These are phyloP conservation scores for Pythium coloratum DNA, from an alignment of 352 stramenopile species.

Conservation along the genomic window DNA sequence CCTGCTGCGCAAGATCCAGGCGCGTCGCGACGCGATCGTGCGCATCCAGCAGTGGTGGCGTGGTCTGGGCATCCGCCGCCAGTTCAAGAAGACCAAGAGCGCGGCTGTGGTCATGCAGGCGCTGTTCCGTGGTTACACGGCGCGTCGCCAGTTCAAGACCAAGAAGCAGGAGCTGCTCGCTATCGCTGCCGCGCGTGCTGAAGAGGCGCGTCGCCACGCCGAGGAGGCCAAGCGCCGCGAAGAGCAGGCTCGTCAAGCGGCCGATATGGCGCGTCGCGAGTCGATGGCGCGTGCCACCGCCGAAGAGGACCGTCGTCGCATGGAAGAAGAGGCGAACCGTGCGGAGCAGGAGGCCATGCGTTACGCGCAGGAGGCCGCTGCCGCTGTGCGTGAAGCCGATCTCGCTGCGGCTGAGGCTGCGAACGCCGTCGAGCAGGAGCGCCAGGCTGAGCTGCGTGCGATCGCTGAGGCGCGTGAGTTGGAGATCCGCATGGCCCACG, in stretches of 20 bases:
- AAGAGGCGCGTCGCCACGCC: slow-evolving; percentile 69
- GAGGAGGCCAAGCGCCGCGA: slow-evolving; percentile 83
- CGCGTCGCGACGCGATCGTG: slow-evolving; percentile 55
- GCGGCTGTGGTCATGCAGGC: slow-evolving; percentile 74
- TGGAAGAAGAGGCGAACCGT: slow-evolving; percentile 72
- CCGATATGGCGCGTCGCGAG: slow-evolving; percentile 57
- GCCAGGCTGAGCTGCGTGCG: slow-evolving; percentile 76
- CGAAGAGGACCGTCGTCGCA: slow-evolving; percentile 56
- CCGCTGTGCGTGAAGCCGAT: slow-evolving; percentile 61
- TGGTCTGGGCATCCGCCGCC: slow-evolving; percentile 61
- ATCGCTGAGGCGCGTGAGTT: slow-evolving; percentile 74
- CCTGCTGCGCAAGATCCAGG: slow-evolving; percentile 62
- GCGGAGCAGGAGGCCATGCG: slow-evolving; percentile 66
- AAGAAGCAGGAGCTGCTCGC: slow-evolving; percentile 88
- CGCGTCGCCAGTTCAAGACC: slow-evolving; percentile 71
- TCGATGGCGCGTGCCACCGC: slow-evolving; percentile 52
- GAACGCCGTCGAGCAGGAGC: slow-evolving; percentile 76
- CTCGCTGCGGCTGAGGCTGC: slow-evolving; percentile 70
- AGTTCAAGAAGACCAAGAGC: slow-evolving; percentile 82
- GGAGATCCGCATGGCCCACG: slow-evolving; percentile 52
- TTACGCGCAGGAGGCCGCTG: slow-evolving; percentile 53
- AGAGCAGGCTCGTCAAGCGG: slow-evolving; percentile 62
- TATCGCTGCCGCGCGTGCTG: slow-evolving; percentile 68
- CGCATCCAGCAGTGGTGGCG: slow-evolving; percentile 88
- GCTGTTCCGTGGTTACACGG: slow-evolving; percentile 77